Base-by-base conservation (phyloP, 306 rosid species). In the Inga oerstediana region DNA sequence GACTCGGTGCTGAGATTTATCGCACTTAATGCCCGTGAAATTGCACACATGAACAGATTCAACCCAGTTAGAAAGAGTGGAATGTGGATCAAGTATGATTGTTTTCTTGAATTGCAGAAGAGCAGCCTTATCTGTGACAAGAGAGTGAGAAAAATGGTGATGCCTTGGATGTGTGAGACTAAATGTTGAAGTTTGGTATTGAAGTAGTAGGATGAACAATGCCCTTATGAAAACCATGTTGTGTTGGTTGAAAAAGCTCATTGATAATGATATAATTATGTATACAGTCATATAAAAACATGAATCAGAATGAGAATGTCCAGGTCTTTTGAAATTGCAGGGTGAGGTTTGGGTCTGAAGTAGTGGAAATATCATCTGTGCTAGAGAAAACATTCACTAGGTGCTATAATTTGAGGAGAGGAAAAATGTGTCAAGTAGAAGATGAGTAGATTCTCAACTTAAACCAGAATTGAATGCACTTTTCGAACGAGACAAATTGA, bases 61-160 rank as follows among this genome's bases (percentile, higher is more conserved):
- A 41, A 79, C 88, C 94, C 97, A 91, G 87, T 89, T 88, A 27
- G 82, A 88, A 34, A 91, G 88, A 13, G 84, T 41, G 79, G 88
- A 85, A 75, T 80, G 12, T 0, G 93, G 94, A 80, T 92, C 94
- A 43, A 66, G 48, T 66, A 39, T 73, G 35, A 91, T 84, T 71
- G 84, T 74, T 44, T 39, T 86, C 74, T 85, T 89, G 89, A 92
- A 90, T 66, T 78, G 83, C 49, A 92, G 83, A 41, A 92, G 90
- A 41, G 93, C 87, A 52, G 90, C 84, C 79, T 84, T 90, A 64
- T 90, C 97, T 4, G 84, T 68, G 20, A 59, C 76, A 69, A 92
- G 73, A 37, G 94, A 88, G 56, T 83, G 87, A 79, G 84, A 85
- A 52, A 54, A 76, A 17, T 83, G 80, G 80, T 82, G 87, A 65